Evolutionary conservation across 208 protist species (phyloP).

Genomic region (Trypanosoma mega): DNA sequence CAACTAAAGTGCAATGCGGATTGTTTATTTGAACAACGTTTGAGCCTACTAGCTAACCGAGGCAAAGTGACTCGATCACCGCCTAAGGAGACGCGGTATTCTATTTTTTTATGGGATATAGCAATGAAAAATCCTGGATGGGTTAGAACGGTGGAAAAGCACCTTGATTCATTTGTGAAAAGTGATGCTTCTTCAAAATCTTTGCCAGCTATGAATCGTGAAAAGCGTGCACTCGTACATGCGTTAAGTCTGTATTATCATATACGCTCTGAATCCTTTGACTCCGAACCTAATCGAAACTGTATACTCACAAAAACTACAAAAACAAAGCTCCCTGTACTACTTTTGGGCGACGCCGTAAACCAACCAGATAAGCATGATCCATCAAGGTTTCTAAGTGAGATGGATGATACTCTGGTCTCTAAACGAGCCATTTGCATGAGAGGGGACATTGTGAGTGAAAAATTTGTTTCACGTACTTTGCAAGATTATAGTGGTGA

Average conservation of each 20-base stretch:
- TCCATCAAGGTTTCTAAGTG: conserved; percentile 13
- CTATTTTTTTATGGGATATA: conserved; percentile 55
- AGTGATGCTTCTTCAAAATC: conserved; percentile 28
- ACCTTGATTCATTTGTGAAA: conserved; percentile 44
- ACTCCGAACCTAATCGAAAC: conserved; percentile 48
- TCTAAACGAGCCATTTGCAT: conserved; percentile 32
- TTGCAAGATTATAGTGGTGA: conserved; percentile 46
- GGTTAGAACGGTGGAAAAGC: conserved; percentile 42
- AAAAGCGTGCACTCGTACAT: conserved; percentile 59
- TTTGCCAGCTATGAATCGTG: conserved; percentile 38
- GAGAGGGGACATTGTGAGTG: conserved; percentile 34
- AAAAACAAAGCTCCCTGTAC: conserved; percentile 32
- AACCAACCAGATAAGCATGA: conserved; percentile 7
- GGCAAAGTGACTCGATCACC: conserved; percentile 1
- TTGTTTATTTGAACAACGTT: conserved; percentile 29
- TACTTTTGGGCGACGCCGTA: conserved; percentile 27
- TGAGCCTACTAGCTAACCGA: conserved; percentile 26
- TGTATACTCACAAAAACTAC: conserved; percentile 51
- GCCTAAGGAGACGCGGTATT: conserved; percentile 40
- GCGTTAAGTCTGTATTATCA: conserved; percentile 59
- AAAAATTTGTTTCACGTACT: conserved; percentile 27
- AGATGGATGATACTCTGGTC: neutral
- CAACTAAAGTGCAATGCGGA: conserved; percentile 30
- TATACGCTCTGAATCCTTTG: conserved; percentile 48
- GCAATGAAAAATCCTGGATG: conserved; percentile 11